A percentile compares a stretch with the other conserved stretches of the same genome.
Conservation (phyloP, 768 basidiomycete species). For the Phlebiopsis flavidoalba region DNA sequence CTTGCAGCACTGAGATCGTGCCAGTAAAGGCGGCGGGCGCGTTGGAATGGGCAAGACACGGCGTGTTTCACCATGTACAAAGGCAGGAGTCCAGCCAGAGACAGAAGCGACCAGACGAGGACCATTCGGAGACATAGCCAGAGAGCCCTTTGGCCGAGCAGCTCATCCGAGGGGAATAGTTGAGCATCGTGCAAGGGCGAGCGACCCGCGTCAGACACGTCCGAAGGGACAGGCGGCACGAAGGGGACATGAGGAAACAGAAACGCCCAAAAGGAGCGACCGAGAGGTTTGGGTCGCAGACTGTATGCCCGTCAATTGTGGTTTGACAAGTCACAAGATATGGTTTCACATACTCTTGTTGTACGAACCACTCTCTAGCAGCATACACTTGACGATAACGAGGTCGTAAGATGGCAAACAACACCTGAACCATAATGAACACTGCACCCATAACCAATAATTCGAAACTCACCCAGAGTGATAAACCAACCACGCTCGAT, state of each 20-base stretch:
- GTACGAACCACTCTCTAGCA: conserved; percentile 73
- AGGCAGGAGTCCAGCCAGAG: conserved; percentile 67
- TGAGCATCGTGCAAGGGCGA: conserved; percentile 44
- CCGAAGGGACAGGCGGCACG: conserved; percentile 50
- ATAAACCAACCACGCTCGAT: conserved; percentile 53
- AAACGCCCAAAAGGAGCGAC: conserved; percentile 58
- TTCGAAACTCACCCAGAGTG: conserved; percentile 56
- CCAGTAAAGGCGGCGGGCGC: conserved; percentile 45
- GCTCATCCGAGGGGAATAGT: conserved; percentile 70
- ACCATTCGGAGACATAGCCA: conserved; percentile 62
- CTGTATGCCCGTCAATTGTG: conserved; percentile 29
- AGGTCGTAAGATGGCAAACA: conserved; percentile 66
- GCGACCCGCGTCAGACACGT: conserved; percentile 50
- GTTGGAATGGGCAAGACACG: conserved; percentile 58
- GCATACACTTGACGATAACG: conserved; percentile 69
- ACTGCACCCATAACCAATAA: not conserved
- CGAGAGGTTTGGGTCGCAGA: conserved; percentile 57
- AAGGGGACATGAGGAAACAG: conserved; percentile 67
- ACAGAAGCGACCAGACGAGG: conserved; percentile 63
- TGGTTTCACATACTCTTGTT: conserved; percentile 49
- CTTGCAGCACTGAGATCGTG: conserved; percentile 61
- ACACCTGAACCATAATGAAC: conserved; percentile 34
- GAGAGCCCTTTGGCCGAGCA: conserved; percentile 64
- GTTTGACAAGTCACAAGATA: not conserved
- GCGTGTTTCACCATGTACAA: conserved; percentile 63